These are phyloP conservation scores for Botrytis pseudocinerea DNA, from an alignment of 2,329 filamentous ascomycete genomes.

Conservation along the genomic window DNA sequence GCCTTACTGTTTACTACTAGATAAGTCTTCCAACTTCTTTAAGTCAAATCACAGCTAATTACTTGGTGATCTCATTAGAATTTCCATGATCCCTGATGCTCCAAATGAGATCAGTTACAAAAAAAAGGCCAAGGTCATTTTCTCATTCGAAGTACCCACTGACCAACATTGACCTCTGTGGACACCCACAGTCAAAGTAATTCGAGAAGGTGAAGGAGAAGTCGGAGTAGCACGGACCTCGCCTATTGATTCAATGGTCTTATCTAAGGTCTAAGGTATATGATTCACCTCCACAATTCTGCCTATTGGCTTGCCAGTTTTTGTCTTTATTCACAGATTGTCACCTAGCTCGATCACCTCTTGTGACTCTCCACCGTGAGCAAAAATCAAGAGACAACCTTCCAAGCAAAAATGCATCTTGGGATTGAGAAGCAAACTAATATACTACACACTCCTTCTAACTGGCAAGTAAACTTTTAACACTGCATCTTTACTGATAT, in stretches of 20 bases:
- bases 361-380: neutral
- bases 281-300: neutral
- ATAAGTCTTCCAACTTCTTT: neutral
- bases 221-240: neutral
- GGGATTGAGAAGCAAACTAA: neutral
- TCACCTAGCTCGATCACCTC: neutral
- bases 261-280: neutral
- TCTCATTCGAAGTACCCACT: neutral
- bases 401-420: neutral
- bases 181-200: neutral
- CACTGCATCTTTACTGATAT: neutral
- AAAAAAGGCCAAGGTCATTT: neutral
- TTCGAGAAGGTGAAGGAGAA: conserved; percentile 2
- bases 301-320: neutral
- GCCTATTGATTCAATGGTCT: neutral
- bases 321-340: neutral
- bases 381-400: neutral
- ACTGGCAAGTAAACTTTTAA: neutral
- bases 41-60: neutral
- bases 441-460: neutral
- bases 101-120: neutral
- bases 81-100: too few species aligned
- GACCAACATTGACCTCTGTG: neutral
- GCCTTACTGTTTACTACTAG: neutral
- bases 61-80: neutral